These are phyloP conservation scores for Alternaria panax DNA, from an alignment of 2,329 filamentous ascomycete species.

Conservation along the genomic window DNA sequence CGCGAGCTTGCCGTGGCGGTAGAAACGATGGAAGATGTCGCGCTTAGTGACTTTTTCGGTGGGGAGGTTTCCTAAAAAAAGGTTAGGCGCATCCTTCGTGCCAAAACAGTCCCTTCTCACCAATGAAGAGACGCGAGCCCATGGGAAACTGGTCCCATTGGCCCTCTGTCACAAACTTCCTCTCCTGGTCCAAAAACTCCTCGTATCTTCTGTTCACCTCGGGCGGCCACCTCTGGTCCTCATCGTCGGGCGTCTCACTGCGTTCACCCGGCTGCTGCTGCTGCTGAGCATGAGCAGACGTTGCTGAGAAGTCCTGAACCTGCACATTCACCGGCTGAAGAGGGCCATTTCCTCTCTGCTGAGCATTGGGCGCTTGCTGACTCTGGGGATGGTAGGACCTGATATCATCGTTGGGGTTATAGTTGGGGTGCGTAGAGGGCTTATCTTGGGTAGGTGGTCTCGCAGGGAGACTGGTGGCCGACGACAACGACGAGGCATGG, in stretches of 20 bases:
- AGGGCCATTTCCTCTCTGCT: constrained; percentile 37
- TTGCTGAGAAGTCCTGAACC: constrained; percentile 21
- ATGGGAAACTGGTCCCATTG: constrained; percentile 83
- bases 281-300: constrained; percentile 34
- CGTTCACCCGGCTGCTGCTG: constrained; percentile 36
- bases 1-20: constrained; percentile 82
- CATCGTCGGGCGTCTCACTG: constrained; percentile 50
- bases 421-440: constrained; percentile 57
- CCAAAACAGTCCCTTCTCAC: constrained; percentile 56
- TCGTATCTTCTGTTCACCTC: constrained; percentile 74
- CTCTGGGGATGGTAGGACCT: constrained; percentile 60
- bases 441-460: constrained; percentile 59
- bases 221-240: constrained; percentile 60
- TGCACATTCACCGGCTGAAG: constrained; percentile 36
- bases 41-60: constrained; percentile 92
- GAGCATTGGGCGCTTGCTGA: constrained; percentile 46
- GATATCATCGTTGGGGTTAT: constrained; percentile 58
- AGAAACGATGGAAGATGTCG: constrained; percentile 91
- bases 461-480: constrained; percentile 54
- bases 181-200: constrained; percentile 74
- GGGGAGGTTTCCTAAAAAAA: constrained; percentile 77
- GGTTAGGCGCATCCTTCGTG: constrained; percentile 21
- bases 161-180: constrained; percentile 76
- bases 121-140: constrained; percentile 81
- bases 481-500: constrained; percentile 48